Conservation (phyloP, 768 basidiomycete species). For the Galerina sulciceps region DNA sequence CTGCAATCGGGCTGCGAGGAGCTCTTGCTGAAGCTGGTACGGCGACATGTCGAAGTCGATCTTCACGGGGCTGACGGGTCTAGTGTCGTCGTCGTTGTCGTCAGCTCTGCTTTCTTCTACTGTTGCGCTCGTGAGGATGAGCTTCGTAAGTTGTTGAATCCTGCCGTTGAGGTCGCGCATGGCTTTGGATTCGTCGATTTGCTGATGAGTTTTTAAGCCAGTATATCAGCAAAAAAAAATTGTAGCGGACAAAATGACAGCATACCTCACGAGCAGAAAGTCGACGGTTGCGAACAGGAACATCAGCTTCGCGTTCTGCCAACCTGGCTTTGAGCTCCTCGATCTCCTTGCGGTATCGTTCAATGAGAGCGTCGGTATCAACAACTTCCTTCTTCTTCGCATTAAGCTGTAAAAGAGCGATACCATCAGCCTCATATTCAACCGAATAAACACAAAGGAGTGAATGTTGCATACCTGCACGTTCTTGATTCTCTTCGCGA, state of each 20-base stretch:
- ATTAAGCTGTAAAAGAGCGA: conserved; percentile 50
- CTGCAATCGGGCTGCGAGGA: conserved; percentile 76
- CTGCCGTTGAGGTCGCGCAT: conserved; percentile 82
- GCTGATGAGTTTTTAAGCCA: conserved; percentile 39
- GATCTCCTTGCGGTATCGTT: conserved; percentile 93
- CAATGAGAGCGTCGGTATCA: conserved; percentile 91
- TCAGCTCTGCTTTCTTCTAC: conserved; percentile 72
- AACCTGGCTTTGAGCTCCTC: conserved; percentile 83
- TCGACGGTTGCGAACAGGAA: conserved; percentile 49
- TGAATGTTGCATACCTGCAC: conserved; percentile 60
- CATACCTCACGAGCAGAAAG: conserved; percentile 56
- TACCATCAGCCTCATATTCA: not conserved
- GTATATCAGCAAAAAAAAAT: not conserved
- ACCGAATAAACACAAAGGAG: not conserved
- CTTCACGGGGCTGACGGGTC: conserved; percentile 84
- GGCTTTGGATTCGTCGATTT: conserved; percentile 84
- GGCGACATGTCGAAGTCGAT: conserved; percentile 90
- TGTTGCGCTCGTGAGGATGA: conserved; percentile 85
- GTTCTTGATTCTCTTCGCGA: conserved; percentile 90
- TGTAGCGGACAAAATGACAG: not conserved
- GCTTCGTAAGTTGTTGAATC: conserved; percentile 82
- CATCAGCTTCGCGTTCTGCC: conserved; percentile 70
- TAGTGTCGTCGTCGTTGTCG: conserved; percentile 74
- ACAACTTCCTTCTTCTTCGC: conserved; percentile 94
- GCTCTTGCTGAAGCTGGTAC: conserved; percentile 90